A percentile compares a stretch with the other conserved stretches of the same genome.
phyloP scores from a whole-genome alignment of 2,329 filamentous ascomycete genomes.

The Penicillium sp. region DNA sequence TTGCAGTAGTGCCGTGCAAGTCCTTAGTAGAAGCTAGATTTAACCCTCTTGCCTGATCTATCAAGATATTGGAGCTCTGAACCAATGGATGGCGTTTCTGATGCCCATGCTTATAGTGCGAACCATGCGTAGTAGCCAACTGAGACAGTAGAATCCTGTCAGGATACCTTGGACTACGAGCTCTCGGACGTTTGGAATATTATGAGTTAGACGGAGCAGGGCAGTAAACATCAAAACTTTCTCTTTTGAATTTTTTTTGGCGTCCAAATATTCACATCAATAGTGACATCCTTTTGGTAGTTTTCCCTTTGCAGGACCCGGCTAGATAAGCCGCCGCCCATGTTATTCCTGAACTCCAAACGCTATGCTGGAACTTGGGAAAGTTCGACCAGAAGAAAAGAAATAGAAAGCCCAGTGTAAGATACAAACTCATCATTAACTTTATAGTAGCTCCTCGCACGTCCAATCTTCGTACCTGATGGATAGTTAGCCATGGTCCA shows the following conservation, averaged over 20 bases:
- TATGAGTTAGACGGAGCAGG: background rate
- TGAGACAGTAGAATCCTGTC: too few species aligned
- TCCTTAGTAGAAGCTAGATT: background rate
- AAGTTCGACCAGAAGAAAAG: slow-evolving; percentile 3
- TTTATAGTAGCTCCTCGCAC: slow-evolving; percentile 84
- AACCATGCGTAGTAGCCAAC: too few species aligned
- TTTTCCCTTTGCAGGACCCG: slow-evolving; percentile 21
- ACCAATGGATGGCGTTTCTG: too few species aligned
- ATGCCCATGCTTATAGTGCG: too few species aligned
- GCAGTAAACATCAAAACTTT: slow-evolving; percentile 12
- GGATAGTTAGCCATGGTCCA: background rate
- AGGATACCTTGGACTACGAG: background rate
- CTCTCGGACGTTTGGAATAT: background rate
- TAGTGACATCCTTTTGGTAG: slow-evolving; percentile 8
- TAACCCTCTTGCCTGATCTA: background rate
- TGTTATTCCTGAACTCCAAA: slow-evolving; percentile 45
- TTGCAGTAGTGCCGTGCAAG: background rate
- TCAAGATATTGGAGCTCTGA: background rate
- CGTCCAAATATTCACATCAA: slow-evolving; percentile 4
- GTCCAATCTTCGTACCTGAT: slow-evolving; percentile 98
- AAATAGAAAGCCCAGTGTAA: slow-evolving; percentile 26
- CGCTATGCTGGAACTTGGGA: slow-evolving; percentile 41
- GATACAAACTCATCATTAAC: slow-evolving; percentile 21
- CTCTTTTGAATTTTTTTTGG: slow-evolving; percentile 11
- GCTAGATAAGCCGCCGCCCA: slow-evolving; percentile 20